A percentile compares a stretch with the other conserved stretches of the same genome.
Conservation (phyloP, 2,329 filamentous ascomycete genomes). For the Ceratocystis lukuohia region DNA sequence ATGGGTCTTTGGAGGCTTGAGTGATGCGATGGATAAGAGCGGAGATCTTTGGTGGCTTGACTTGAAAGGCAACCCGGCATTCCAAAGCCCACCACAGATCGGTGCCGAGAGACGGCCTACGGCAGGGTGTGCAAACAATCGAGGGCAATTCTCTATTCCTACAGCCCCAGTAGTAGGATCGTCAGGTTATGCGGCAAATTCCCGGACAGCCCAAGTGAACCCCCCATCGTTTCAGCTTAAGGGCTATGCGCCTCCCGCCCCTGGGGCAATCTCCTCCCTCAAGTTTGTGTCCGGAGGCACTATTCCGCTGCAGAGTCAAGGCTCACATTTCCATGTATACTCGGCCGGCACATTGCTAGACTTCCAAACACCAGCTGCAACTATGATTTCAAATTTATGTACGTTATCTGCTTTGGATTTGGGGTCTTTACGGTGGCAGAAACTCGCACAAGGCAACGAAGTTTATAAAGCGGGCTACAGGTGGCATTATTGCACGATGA, state of each 20-base stretch:
- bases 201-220: slow-evolving; percentile 52
- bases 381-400: slow-evolving; percentile 75
- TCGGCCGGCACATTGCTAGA: slow-evolving; percentile 86
- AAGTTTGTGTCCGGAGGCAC: slow-evolving; percentile 81
- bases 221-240: slow-evolving; percentile 54
- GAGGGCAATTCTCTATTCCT: slow-evolving; percentile 22
- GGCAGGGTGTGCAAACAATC: slow-evolving; percentile 29
- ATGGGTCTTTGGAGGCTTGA: slow-evolving; percentile 93
- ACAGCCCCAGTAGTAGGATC: slow-evolving; percentile 42
- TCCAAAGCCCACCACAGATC: slow-evolving; percentile 54
- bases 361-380: slow-evolving; percentile 82
- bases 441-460: slow-evolving; percentile 83
- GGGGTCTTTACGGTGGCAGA: slow-evolving; percentile 81
- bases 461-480: slow-evolving; percentile 85
- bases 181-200: slow-evolving; percentile 55
- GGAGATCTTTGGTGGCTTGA: slow-evolving; percentile 97
- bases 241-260: slow-evolving; percentile 68
- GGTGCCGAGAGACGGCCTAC: slow-evolving; percentile 36
- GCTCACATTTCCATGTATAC: slow-evolving; percentile 90
- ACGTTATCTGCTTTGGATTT: slow-evolving; percentile 83
- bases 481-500: slow-evolving; percentile 97
- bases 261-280: slow-evolving; percentile 76
- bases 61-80: slow-evolving; percentile 76
- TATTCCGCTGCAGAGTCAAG: slow-evolving; percentile 76
- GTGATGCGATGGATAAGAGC: slow-evolving; percentile 91